Evolutionary conservation across 768 basidiomycete genomes (phyloP).

Genomic region (Termitomyces sp.): DNA sequence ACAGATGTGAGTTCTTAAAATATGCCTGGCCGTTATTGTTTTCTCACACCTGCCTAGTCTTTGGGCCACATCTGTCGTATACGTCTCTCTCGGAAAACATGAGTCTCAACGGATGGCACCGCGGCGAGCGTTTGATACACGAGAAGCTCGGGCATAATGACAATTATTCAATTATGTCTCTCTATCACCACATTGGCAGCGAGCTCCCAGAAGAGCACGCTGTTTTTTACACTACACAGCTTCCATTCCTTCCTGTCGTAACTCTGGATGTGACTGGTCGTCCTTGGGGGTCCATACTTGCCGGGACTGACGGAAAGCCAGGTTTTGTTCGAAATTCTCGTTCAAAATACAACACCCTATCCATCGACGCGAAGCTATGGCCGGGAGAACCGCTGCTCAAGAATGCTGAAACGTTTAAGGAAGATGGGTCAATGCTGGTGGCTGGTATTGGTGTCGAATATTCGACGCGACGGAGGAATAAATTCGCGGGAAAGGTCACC

Average conservation of each 20-base stretch:
- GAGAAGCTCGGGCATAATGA: constrained; percentile 40
- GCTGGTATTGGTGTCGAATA: constrained; percentile 63
- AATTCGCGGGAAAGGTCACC: constrained; percentile 50
- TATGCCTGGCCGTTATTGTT: background rate
- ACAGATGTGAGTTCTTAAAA: background rate
- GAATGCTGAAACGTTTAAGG: constrained; percentile 24
- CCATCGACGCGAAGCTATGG: constrained; percentile 42
- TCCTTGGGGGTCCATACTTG: constrained; percentile 60
- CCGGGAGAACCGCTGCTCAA: constrained; percentile 52
- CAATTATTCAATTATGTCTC: constrained; percentile 27
- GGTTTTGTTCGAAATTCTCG: constrained; percentile 41
- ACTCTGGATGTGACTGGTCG: constrained; percentile 46
- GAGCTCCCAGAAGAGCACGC: constrained; percentile 51
- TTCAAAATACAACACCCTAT: constrained; percentile 33
- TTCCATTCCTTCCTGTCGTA: constrained; percentile 57
- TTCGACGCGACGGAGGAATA: constrained; percentile 55
- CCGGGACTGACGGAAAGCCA: constrained; percentile 38
- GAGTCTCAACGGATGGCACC: constrained; percentile 44
- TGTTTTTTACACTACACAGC: constrained; percentile 42
- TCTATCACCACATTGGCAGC: constrained; percentile 38
- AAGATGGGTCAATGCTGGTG: constrained; percentile 28
- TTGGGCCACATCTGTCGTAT: background rate
- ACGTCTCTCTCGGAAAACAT: constrained; percentile 6
- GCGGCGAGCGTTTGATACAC: constrained; percentile 51
- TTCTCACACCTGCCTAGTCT: background rate